Evolutionary conservation across 2,329 filamentous ascomycete genomes (phyloP).

Genomic region (Aureobasidium sp.): DNA sequence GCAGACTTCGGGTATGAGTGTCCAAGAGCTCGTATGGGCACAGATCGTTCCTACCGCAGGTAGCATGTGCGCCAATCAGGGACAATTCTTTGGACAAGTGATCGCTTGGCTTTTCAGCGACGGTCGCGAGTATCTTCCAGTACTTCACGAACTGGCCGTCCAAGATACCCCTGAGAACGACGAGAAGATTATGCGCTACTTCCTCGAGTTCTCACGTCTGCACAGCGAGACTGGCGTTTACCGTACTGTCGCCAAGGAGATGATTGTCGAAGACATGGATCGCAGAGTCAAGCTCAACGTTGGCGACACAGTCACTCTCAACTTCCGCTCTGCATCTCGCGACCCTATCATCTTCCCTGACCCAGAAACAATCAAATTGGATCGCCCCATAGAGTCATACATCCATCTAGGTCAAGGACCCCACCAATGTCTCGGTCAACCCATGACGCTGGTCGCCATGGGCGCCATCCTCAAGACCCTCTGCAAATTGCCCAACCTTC

Average conservation of each 20-base stretch:
- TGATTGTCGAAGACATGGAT: constrained; percentile 26
- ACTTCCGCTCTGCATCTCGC: constrained; percentile 33
- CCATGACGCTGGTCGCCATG: constrained; percentile 33
- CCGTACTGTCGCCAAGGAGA: constrained; percentile 27
- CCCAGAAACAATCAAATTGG: constrained; percentile 30
- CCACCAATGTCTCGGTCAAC: constrained; percentile 30
- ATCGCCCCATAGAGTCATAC: constrained; percentile 33
- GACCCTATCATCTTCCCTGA: constrained; percentile 34
- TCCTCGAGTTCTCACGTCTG: constrained; percentile 36
- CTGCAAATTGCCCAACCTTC: constrained; percentile 30
- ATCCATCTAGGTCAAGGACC: constrained; percentile 36
- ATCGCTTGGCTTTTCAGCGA: constrained; percentile 47
- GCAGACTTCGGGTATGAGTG: constrained; percentile 33
- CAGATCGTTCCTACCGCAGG: constrained; percentile 50
- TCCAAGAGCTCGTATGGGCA: constrained; percentile 46
- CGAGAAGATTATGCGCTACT: constrained; percentile 42
- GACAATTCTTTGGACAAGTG: constrained; percentile 48
- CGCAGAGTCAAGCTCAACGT: constrained; percentile 24
- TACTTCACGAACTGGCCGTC: constrained; percentile 40
- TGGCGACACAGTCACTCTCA: constrained; percentile 34
- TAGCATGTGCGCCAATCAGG: constrained; percentile 48
- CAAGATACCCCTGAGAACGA: constrained; percentile 37
- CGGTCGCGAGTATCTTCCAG: constrained; percentile 38
- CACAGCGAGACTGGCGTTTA: constrained; percentile 35
- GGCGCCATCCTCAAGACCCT: constrained; percentile 39